Conservation (phyloP, 2,329 filamentous ascomycete genomes). For the Tolypocladium cylindrosporum region DNA sequence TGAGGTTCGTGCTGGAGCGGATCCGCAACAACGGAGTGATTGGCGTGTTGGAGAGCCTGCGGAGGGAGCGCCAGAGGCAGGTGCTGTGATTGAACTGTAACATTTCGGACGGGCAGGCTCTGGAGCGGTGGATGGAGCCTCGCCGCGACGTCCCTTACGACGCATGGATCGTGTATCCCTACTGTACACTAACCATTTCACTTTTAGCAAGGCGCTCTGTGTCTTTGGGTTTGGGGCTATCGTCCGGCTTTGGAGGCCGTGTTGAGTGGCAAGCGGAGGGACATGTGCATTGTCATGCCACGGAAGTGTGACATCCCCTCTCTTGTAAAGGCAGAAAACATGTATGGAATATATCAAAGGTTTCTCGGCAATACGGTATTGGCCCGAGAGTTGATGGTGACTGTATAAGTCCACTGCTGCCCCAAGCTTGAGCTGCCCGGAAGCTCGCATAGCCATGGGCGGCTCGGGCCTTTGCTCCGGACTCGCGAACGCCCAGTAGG, state of each 20-base stretch:
- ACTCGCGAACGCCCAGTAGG: background rate
- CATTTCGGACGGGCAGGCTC: background rate
- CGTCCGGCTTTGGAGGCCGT: constrained; percentile 2
- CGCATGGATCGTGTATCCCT: constrained; percentile 12
- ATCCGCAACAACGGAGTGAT: constrained; percentile 49
- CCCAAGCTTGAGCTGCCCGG: background rate
- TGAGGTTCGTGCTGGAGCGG: constrained; percentile 71
- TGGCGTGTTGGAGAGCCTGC: constrained; percentile 46
- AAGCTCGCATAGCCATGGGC: background rate
- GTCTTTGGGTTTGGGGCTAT: constrained; percentile 11
- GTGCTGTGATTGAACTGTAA: constrained; percentile 4
- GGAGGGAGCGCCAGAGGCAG: constrained; percentile 30
- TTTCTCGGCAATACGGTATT: background rate
- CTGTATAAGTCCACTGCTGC: background rate
- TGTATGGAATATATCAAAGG: background rate
- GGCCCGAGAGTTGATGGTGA: background rate
- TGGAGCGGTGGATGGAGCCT: background rate
- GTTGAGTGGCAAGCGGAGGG: constrained; percentile 8
- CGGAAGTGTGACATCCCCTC: constrained; percentile 26
- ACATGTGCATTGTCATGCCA: constrained; percentile 16
- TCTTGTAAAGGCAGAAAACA: constrained; percentile 19
- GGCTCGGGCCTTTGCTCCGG: background rate
- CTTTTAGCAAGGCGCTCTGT: constrained; percentile 25
- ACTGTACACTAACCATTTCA: constrained; percentile 21
- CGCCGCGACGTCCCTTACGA: constrained; percentile 3